These are phyloP conservation scores for Danielia oregonensis DNA, from an alignment of 805 yeast species.

Conservation along the genomic window DNA sequence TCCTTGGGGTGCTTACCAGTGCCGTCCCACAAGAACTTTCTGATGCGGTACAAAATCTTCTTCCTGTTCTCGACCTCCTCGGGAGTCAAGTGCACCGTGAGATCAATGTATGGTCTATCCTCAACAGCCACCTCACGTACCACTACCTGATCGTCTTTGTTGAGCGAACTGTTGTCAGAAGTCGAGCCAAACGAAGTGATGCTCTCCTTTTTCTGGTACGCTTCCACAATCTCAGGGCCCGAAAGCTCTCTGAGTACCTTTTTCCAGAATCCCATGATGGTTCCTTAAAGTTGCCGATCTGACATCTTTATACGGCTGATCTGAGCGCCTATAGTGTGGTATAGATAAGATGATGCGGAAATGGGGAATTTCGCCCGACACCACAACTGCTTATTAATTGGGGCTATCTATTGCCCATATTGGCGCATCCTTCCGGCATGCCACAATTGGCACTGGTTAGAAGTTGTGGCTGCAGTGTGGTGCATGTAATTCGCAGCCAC, in stretches of 20 bases:
- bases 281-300: no score
- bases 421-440: no score
- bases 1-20: constrained; percentile 36
- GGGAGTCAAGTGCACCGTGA: constrained; percentile 6
- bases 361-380: no score
- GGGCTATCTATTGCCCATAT: no score
- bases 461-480: constrained; percentile 8
- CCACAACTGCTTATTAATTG: no score
- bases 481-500: constrained; percentile 1
- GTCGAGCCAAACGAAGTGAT: neutral
- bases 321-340: no score
- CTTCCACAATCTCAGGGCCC: constrained; percentile 8
- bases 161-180: neutral
- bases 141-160: neutral
- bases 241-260: constrained; percentile 3
- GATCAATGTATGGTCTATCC: constrained; percentile 7
- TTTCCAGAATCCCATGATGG: constrained; percentile 4
- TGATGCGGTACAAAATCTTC: constrained; percentile 21
- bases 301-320: no score
- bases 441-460: no score
- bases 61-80: constrained; percentile 20
- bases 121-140: neutral
- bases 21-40: constrained; percentile 34
- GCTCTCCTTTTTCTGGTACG: neutral
- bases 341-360: no score